These are phyloP conservation scores for Phytomonas sp. DNA, from an alignment of 208 protist genomes.

Conservation along the genomic window DNA sequence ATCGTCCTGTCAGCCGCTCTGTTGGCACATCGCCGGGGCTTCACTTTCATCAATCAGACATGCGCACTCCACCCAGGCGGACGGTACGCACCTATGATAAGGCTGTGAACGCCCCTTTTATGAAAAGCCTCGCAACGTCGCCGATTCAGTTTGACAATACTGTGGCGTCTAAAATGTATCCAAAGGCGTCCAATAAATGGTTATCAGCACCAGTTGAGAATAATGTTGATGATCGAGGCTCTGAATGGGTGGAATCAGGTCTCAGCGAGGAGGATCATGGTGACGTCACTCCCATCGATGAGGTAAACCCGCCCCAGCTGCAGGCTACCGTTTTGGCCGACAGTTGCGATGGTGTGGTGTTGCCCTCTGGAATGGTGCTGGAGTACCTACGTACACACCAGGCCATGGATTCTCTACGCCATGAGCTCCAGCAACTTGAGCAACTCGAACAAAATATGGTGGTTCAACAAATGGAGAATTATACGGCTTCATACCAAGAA, in stretches of 20 bases:
- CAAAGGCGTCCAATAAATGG: neutral
- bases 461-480: constrained; percentile 26
- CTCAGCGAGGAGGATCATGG: constrained; percentile 16
- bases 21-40: neutral
- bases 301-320: constrained; percentile 34
- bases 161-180: neutral
- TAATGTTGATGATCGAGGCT: neutral
- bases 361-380: constrained; percentile 75
- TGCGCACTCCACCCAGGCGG: neutral
- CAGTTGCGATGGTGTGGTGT: constrained; percentile 17
- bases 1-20: neutral
- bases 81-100: neutral
- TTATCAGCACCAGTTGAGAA: neutral
- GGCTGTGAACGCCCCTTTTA: neutral
- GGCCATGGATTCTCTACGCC: constrained; percentile 54
- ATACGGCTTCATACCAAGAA: constrained; percentile 14
- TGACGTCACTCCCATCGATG: constrained; percentile 61
- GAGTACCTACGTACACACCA: constrained; percentile 81
- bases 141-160: constrained; percentile 25
- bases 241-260: neutral
- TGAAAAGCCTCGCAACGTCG: constrained; percentile 35
- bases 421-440: constrained; percentile 70
- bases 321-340: constrained; percentile 26
- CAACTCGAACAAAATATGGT: constrained; percentile 39
- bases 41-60: neutral